A percentile compares a stretch with the other conserved stretches of the same genome.
Evolutionary conservation across 1,284 basidiomycete species (phyloP).

Genomic region (Athelia psychrophila): DNA sequence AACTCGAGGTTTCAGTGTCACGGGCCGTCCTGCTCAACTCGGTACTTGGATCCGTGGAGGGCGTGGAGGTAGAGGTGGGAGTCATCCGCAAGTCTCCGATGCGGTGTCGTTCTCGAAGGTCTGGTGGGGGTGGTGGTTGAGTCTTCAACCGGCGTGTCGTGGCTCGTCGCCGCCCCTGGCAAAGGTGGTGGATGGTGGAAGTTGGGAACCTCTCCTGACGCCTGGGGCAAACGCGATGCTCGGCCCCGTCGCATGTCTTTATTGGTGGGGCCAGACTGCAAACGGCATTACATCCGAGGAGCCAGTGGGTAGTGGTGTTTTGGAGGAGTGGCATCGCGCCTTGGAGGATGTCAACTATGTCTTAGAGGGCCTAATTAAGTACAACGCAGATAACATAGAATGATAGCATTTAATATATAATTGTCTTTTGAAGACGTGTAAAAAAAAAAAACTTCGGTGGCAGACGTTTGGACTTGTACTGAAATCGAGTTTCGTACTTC

Average conservation of each 20-base stretch:
- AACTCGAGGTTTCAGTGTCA: neutral
- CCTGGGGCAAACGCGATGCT: neutral
- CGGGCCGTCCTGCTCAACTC: neutral
- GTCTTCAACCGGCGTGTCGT: neutral
- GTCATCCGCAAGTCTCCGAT: neutral
- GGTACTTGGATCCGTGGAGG: neutral
- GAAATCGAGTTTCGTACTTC: too few relatives aligned
- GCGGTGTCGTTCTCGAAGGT: neutral
- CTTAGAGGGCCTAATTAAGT: neutral
- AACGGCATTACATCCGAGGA: neutral
- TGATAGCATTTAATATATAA: too few relatives aligned
- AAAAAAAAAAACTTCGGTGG: too few relatives aligned
- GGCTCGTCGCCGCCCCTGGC: neutral
- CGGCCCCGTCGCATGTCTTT: neutral
- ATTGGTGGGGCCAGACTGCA: neutral
- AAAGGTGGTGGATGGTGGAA: neutral
- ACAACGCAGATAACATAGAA: too few relatives aligned
- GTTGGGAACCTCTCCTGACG: neutral
- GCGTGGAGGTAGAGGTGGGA: neutral
- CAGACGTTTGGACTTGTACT: too few relatives aligned
- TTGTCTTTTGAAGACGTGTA: too few relatives aligned
- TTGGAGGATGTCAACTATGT: neutral
- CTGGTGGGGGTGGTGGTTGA: neutral
- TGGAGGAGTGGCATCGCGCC: neutral
- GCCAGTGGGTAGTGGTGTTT: neutral